Base-by-base conservation (phyloP, 192 early-diverging fungal genomes). In the Spizellomyces punctatus region DNA sequence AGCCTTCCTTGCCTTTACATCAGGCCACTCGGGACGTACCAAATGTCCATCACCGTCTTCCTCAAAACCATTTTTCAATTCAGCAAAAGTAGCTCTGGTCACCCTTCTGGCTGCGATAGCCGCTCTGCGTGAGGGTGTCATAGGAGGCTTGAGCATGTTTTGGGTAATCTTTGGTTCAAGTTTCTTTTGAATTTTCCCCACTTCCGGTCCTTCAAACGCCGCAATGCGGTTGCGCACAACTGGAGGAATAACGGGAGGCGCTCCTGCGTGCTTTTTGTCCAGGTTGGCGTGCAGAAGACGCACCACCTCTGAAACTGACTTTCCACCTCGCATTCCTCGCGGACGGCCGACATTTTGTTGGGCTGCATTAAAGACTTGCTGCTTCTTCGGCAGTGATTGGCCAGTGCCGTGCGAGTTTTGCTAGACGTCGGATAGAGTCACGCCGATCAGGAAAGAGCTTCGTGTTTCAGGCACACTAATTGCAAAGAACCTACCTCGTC, bases 61-160 rank as follows among this genome's bases (percentile, higher is more conserved):
- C 59, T n/a, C 59, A 61, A 27, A 16, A 1, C 17, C 50, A 36
- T 36, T 36, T 54, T 54, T 12, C 12, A n/a, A 19, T 54, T 54
- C n/a, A 16, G 59, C 59, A 4, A 61, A 22, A 1, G 17, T 54
- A 54, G 59, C 59, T 61, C 36, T 61, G 17, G 66, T 68, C 9
- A 68, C 66, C 58, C 54, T 54, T 10, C 55, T 17, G 8, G 66
- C 66, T 12, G 66, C 66, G 7, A 58, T 7, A 8, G 66, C 66
- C 27, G 66, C 66, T 58, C 58, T 68, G 41, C 66, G 66, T 43
- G 66, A 68, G 8, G 66, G 64, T 10, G 64, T 66, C 64, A 66
- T 66, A 6, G 64, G 64, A 16, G 64, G 14, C 3, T 36, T 36
- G 27, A 36, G 27, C 27, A 36, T 36, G 27, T 36, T 36, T 36